These are phyloP conservation scores for Fusarium odoratissimum DNA, from an alignment of 2,329 filamentous ascomycete species.

Conservation along the genomic window DNA sequence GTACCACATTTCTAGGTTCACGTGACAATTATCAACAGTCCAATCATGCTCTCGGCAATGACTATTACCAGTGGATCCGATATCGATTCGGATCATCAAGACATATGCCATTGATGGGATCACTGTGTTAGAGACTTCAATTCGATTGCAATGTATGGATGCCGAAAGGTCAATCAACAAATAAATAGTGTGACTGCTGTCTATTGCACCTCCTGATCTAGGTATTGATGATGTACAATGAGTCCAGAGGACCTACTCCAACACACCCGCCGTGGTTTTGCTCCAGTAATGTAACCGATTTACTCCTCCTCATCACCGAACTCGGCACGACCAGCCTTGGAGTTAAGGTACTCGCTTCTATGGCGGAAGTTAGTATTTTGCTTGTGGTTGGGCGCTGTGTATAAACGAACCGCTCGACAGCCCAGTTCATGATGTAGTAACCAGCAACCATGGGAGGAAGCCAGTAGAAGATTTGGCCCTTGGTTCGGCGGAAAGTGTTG, in stretches of 20 bases:
- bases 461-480: slow-evolving; percentile 89
- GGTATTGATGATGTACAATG: slow-evolving; percentile 56
- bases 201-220: slow-evolving; percentile 54
- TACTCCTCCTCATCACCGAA: slow-evolving; percentile 60
- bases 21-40: slow-evolving; percentile 16
- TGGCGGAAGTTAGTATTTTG: slow-evolving; percentile 17
- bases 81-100: background rate
- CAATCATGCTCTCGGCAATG: slow-evolving; percentile 41
- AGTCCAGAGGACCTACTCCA: slow-evolving; percentile 48
- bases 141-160: background rate
- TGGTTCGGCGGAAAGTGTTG: slow-evolving; percentile 92
- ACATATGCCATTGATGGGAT: slow-evolving; percentile 6
- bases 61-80: slow-evolving; percentile 37
- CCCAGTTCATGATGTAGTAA: slow-evolving; percentile 92
- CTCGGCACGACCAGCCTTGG: slow-evolving; percentile 76
- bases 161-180: slow-evolving; percentile 18
- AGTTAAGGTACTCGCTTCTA: slow-evolving; percentile 86
- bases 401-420: slow-evolving; percentile 79
- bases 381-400: background rate
- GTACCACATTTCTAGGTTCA: background rate
- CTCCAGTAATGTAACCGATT: slow-evolving; percentile 31
- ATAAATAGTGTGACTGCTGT: slow-evolving; percentile 46
- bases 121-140: background rate
- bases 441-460: slow-evolving; percentile 80
- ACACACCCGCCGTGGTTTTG: slow-evolving; percentile 38